Percentiles rank a stretch among this genome's conserved stretches.
These are phyloP conservation scores for Cladosporium sp. DNA, from an alignment of 2,329 filamentous ascomycete species.

Conservation along the genomic window DNA sequence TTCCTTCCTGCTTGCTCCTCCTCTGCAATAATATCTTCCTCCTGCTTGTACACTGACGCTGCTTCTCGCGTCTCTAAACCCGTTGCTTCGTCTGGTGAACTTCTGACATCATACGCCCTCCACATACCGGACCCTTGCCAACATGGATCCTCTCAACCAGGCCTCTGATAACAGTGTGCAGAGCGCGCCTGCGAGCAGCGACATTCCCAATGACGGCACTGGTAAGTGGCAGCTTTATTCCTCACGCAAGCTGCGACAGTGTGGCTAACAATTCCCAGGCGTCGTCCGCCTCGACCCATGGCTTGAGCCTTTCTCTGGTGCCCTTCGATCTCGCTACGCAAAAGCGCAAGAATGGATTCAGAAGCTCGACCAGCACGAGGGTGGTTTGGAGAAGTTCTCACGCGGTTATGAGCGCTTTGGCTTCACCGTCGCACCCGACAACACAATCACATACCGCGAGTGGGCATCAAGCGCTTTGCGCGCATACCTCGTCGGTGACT, in stretches of 20 bases:
- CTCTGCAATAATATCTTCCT: no score
- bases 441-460: constrained; percentile 86
- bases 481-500: constrained; percentile 88
- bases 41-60: not conserved
- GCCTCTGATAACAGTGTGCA: constrained; percentile 42
- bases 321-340: constrained; percentile 69
- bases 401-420: constrained; percentile 82
- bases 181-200: constrained; percentile 44
- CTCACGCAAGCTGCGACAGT: not conserved
- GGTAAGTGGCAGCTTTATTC: constrained; percentile 47
- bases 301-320: constrained; percentile 77
- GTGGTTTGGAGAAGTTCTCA: constrained; percentile 87
- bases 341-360: constrained; percentile 85
- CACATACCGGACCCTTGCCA: not conserved
- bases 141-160: constrained; percentile 40
- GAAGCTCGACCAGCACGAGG: constrained; percentile 75
- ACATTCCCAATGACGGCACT: constrained; percentile 65
- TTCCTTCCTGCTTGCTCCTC: not conserved
- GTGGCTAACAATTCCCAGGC: constrained; percentile 50
- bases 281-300: constrained; percentile 85
- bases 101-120: not conserved
- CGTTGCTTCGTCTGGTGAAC: not conserved
- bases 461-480: constrained; percentile 89
- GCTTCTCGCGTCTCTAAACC: not conserved
- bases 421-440: constrained; percentile 74